Conservation (phyloP, 2,329 filamentous ascomycete species). For the Aspergillus tamarii region DNA sequence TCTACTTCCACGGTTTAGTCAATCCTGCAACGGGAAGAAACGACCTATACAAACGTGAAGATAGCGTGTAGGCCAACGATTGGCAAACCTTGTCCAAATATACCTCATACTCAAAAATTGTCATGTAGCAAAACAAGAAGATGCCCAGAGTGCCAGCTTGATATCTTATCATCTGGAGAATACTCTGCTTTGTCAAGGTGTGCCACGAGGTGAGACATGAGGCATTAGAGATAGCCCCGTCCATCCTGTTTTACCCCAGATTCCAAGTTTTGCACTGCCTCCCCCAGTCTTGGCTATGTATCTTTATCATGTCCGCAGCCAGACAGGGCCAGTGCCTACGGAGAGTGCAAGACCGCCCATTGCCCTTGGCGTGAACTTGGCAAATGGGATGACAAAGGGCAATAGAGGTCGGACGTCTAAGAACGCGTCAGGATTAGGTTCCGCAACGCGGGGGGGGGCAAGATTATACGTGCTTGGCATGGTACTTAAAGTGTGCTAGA, state of each 20-base stretch:
- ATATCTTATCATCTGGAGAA: neutral
- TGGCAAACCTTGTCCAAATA: conserved; percentile 1
- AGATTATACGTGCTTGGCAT: neutral
- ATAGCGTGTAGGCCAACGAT: neutral
- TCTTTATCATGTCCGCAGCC: neutral
- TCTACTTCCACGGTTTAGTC: neutral
- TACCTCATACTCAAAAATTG: neutral
- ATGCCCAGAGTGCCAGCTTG: conserved; percentile 1
- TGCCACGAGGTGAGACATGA: neutral
- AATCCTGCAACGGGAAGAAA: neutral
- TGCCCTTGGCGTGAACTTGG: neutral
- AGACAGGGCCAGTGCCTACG: neutral
- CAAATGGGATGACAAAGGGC: neutral
- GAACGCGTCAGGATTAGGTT: too few relatives aligned
- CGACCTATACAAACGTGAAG: neutral
- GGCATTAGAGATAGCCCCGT: neutral
- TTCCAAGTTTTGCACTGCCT: conserved; percentile 15
- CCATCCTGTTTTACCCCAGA: neutral
- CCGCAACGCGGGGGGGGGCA: neutral
- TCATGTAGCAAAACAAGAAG: neutral
- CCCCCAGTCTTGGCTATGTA: conserved; percentile 6
- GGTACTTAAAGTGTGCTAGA: neutral
- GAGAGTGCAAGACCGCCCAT: neutral
- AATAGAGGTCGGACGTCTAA: neutral
- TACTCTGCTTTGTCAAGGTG: neutral